Base-by-base conservation (phyloP, 108 stramenopile genomes). In the Stephanodiscus minutulus region DNA sequence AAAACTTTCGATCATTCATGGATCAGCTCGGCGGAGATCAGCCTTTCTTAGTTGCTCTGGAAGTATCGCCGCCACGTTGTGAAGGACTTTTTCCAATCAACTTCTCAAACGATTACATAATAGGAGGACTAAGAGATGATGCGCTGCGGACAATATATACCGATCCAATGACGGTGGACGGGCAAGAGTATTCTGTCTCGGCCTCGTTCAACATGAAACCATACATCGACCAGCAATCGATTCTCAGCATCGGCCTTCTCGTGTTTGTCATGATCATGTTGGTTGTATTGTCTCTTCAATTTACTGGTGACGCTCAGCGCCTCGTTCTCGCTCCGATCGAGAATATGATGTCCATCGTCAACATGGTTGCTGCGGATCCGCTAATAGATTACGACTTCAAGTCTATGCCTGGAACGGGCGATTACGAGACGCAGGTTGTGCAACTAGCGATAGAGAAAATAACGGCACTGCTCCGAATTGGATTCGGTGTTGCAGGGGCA, bases 401-500 rank as follows among this genome's bases (percentile, higher is more conserved):
- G n/a, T 62, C 73, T 44, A 37, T 77, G 50, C 57, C 73, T 17
- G 29, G 69, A 53, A 79, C 46, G 13, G 81, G 68, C 35, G 72
- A 85, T 53, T 82, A 79, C 57, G 84, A 85, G 54, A 82, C 81
- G 9, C 59, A 79, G 15, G 61, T 74, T 8, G 77, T 85, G 18
- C 76, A 72, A 33, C 17, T 61, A 36, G 84, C 81, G 8, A 81
- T 82, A n/a, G 66, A 74, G 55, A 83, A 74, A 67, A 85, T 82
- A 21, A 81, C 79, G 25, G 74, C 77, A 9, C 54, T 85, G 10
- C 67, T 82, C 18, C 76, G 81, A n/a, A 50, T 81, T n/a, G 79
- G 81, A 29, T 66, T 72, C 25, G 86, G 81, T 10, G 91, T 96
- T 6, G 95, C 91, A 22, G 95, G 98, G 24, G 96, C 96, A 17